phyloP scores from a whole-genome alignment of 345 rosid genomes.

The Melaleuca quinquenervia region DNA sequence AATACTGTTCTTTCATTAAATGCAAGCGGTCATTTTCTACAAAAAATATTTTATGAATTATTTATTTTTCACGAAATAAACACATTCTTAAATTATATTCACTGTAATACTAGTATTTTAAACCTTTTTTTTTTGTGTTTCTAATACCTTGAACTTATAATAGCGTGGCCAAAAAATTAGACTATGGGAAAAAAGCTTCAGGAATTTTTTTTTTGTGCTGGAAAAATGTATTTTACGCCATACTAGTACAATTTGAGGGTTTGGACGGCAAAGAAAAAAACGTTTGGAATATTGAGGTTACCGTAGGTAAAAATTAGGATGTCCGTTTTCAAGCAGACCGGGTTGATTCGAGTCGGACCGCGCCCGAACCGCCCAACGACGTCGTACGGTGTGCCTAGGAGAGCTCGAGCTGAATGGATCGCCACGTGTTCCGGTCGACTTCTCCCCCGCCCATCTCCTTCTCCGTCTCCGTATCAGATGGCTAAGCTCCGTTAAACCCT shows the following conservation, averaged over 20 bases:
- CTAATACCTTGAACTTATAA: accelerated
- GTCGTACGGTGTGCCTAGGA: background rate
- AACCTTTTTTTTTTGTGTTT: accelerated
- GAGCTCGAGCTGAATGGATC: no score
- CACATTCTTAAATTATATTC: accelerated
- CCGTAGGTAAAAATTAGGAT: background rate
- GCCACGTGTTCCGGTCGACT: background rate
- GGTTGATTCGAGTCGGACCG: background rate
- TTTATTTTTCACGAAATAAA: background rate
- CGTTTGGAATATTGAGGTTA: background rate
- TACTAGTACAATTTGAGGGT: background rate
- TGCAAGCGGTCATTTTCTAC: background rate
- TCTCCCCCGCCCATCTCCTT: no score
- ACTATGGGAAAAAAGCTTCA: background rate
- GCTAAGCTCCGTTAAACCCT: background rate
- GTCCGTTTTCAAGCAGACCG: background rate
- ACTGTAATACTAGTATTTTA: background rate
- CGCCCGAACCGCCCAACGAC: background rate
- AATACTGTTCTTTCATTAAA: background rate
- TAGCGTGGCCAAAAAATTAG: background rate
- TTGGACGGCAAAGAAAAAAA: no score
- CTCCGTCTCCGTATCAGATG: background rate
- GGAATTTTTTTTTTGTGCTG: background rate
- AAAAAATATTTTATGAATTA: background rate
- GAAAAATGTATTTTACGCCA: background rate